Base-by-base conservation (phyloP, 371 early-diverging fungal genomes). In the Rhizopus stolonifer region DNA sequence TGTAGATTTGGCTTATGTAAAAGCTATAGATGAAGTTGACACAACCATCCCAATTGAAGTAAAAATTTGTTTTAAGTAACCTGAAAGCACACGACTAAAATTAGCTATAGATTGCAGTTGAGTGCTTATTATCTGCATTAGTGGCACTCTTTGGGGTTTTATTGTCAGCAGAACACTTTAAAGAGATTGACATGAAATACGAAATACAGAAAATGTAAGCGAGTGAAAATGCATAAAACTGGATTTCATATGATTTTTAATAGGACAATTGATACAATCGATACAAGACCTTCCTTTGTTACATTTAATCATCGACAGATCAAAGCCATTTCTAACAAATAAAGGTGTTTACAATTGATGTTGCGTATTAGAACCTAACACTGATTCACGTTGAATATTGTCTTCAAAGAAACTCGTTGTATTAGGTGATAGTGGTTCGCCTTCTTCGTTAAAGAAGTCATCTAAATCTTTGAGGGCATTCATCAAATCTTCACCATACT, bases 201-300 rank as follows among this genome's bases (percentile, higher is more conserved):
- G 83, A 84, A 59, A 81, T 86, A 72, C 74, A 76, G 9, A 83
- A 80, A 54, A 77, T 82, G 86, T 85, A 81, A 51, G 74, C 10
- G 14, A 51, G 22, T 9, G n/a, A 38, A 33, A 22, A 22, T 31
- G 7, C 38, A 13, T 23, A 11, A 31, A 13, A 10, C 10, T 23
- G 32, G 23, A 19, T 17, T 45, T 10, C 5, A 10, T 21, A 38
- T 46, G 3, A 3, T 43, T 44, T 33, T 15, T 42, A 25, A 17
- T 71, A 86, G 86, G 60, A 81, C 82, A 1, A 83, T 86, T 47
- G 86, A 83, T 44, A 77, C 80, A 47, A 57, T 83, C 24, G 86
- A 86, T 52, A 80, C 81, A n/a, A 75, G 73, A 22, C 82, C 83
- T 38, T 82, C 82, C 0, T 86, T 86, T 67, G 72, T 80, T 21